phyloP scores from a whole-genome alignment of 495 filamentous ascomycete genomes.

The Lasiosphaeria ovina region DNA sequence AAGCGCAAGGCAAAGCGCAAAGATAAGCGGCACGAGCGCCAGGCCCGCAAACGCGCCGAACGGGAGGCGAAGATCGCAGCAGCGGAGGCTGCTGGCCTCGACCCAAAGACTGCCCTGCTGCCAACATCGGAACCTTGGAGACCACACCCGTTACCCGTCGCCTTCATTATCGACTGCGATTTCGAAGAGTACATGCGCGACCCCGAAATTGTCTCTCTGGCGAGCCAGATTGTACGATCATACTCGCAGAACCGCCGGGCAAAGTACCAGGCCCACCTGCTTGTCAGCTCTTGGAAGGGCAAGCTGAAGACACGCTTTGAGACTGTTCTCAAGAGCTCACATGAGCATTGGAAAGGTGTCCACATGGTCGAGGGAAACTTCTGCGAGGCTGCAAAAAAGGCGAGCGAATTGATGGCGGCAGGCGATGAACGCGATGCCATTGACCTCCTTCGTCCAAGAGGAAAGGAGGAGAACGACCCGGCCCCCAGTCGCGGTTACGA shows the following conservation, averaged over 20 bases:
- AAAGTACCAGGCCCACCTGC: constrained; percentile 63
- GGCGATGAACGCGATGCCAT: constrained; percentile 51
- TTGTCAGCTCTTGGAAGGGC: constrained; percentile 73
- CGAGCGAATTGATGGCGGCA: constrained; percentile 58
- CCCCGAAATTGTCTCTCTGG: constrained; percentile 77
- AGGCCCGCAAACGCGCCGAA: constrained; percentile 53
- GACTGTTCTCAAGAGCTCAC: constrained; percentile 60
- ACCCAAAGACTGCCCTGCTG: constrained; percentile 26
- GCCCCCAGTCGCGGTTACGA: constrained; percentile 20
- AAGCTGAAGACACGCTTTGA: constrained; percentile 77
- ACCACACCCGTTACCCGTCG: constrained; percentile 60
- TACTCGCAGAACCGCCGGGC: constrained; percentile 83
- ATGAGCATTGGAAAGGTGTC: constrained; percentile 77
- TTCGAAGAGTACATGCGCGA: constrained; percentile 88
- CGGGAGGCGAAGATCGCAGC: constrained; percentile 39
- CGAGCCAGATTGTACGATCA: constrained; percentile 74
- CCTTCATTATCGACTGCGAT: constrained; percentile 84
- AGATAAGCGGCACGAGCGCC: constrained; percentile 65
- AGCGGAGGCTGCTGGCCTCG: constrained; percentile 41
- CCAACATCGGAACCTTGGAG: constrained; percentile 26
- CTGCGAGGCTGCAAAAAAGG: constrained; percentile 56
- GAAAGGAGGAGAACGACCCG: constrained; percentile 25
- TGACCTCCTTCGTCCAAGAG: constrained; percentile 49
- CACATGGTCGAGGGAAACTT: constrained; percentile 70
- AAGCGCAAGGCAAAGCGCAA: constrained; percentile 69